Percentiles rank a stretch among this genome's conserved stretches.
phyloP scores from a whole-genome alignment of 129 eudicot genomes.

The Scalesia atractyloides region DNA sequence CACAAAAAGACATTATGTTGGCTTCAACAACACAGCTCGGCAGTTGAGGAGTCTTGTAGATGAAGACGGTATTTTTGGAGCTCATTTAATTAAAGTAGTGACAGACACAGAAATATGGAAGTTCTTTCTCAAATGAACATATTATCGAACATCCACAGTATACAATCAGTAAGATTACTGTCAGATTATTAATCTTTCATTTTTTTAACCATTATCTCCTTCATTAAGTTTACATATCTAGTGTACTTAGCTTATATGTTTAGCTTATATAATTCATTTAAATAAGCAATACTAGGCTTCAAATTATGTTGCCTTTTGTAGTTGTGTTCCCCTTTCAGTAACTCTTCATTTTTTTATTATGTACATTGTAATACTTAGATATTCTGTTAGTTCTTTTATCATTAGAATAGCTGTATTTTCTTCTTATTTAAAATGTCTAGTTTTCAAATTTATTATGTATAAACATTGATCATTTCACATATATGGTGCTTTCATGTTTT shows the following conservation, averaged over 20 bases:
- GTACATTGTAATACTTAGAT: constrained; percentile 23
- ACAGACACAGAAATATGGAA: constrained; percentile 77
- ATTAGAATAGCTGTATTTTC: background rate
- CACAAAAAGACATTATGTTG: constrained; percentile 64
- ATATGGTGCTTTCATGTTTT: background rate
- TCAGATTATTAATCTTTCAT: constrained; percentile 26
- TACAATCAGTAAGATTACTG: constrained; percentile 21
- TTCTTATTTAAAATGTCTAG: background rate
- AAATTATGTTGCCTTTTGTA: constrained; percentile 18
- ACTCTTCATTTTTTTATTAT: constrained; percentile 13
- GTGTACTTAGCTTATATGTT: constrained; percentile 5
- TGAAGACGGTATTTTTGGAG: constrained; percentile 64
- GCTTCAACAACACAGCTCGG: constrained; percentile 57
- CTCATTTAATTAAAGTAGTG: constrained; percentile 58
- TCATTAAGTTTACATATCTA: constrained; percentile 16
- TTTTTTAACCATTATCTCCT: constrained; percentile 20
- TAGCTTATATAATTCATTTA: constrained; percentile 25
- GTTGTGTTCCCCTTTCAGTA: constrained; percentile 6
- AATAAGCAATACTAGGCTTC: constrained; percentile 21
- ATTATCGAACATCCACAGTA: constrained; percentile 18
- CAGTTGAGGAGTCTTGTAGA: constrained; percentile 61
- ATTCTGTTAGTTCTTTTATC: constrained; percentile 16
- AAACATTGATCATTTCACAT: background rate
- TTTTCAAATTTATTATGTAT: background rate
- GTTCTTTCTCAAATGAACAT: constrained; percentile 57